Base-by-base conservation (phyloP, 495 filamentous ascomycete species). In the Tirmania nivea region DNA sequence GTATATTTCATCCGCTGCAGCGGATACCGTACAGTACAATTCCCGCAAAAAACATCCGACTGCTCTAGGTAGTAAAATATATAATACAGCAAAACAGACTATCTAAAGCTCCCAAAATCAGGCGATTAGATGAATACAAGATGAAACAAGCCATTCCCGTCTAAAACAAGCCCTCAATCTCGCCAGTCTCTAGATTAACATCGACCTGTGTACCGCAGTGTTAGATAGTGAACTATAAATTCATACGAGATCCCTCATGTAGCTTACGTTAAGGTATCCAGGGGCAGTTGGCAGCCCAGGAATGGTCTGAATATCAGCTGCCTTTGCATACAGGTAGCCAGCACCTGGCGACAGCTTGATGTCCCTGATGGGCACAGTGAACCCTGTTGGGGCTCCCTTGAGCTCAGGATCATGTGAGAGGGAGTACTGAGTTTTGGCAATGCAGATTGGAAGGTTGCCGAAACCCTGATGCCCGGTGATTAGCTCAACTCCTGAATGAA, bases 401-500 rank as follows among this genome's bases (percentile, higher is more conserved):
- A 97, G 74, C 19, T 81, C 76, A 11, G 87, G 82, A 66, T 97
- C 90, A 63, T 96, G 90, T 64, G 83, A 89, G 57, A 97, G 78
- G 20, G 84, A 92, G 69, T 97, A 97, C 68, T 97, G 90, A 42
- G 90, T 95, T 78, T 96, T 97, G 55, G 89, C 88, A 56, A 95
- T 79, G 68, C 89, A 96, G 66, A 95, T 94, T 3, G 90, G 90
- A 55, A 96, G 73, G 61, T 92, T 85, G 10, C 80, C 78, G 62
- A 92, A 90, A 39, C 88, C 90, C 48, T 45, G 9, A 19, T 19
- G 39, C 12, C 17, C 25, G 25, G 25, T 31, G 25, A 31, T 31
- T 31, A 31, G 25, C 25, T 0, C 25, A 31, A 31, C n/a, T n/a
- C n/a, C n/a, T n/a, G n/a, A n/a, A n/a, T 31, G 25, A 31, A 31